Conservation (phyloP, 2,329 filamentous ascomycete species). For the Ophiostoma sp. region DNA sequence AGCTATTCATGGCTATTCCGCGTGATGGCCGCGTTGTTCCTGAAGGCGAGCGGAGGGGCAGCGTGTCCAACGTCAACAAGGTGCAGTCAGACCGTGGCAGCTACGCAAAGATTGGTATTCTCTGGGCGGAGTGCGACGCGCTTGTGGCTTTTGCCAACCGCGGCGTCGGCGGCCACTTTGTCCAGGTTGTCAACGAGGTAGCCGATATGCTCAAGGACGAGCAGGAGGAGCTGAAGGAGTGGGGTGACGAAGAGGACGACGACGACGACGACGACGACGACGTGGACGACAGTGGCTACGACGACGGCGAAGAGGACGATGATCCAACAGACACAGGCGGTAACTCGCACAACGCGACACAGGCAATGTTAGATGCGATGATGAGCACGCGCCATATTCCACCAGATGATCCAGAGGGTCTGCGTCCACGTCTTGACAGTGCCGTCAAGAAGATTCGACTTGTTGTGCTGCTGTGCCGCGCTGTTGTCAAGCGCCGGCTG, state of each 20-base stretch:
- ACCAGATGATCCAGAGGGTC: slow-evolving; percentile 54
- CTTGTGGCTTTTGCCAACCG: slow-evolving; percentile 57
- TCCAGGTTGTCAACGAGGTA: slow-evolving; percentile 67
- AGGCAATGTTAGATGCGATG: slow-evolving; percentile 60
- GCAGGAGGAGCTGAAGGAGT: slow-evolving; percentile 79
- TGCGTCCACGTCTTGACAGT: slow-evolving; percentile 60
- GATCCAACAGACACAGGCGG: slow-evolving; percentile 23
- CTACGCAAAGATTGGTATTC: slow-evolving; percentile 63
- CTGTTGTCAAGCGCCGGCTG: slow-evolving; percentile 63
- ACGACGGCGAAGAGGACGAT: slow-evolving; percentile 30
- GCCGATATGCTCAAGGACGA: slow-evolving; percentile 73
- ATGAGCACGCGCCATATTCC: slow-evolving; percentile 62
- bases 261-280: slow-evolving; percentile 47
- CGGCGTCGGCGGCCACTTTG: slow-evolving; percentile 65
- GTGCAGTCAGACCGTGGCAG: slow-evolving; percentile 42
- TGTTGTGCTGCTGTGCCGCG: slow-evolving; percentile 62
- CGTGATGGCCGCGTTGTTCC: slow-evolving; percentile 50
- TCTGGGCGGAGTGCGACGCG: slow-evolving; percentile 80
- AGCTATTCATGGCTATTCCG: slow-evolving; percentile 56
- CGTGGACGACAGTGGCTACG: slow-evolving; percentile 36
- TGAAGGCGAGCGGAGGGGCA: slow-evolving; percentile 39
- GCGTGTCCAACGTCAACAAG: slow-evolving; percentile 31
- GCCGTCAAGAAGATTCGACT: slow-evolving; percentile 62
- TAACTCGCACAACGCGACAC: slow-evolving; percentile 38
- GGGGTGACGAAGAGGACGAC: slow-evolving; percentile 66